phyloP scores from a whole-genome alignment of 805 yeast genomes.

The Yarrowia divulgata region DNA sequence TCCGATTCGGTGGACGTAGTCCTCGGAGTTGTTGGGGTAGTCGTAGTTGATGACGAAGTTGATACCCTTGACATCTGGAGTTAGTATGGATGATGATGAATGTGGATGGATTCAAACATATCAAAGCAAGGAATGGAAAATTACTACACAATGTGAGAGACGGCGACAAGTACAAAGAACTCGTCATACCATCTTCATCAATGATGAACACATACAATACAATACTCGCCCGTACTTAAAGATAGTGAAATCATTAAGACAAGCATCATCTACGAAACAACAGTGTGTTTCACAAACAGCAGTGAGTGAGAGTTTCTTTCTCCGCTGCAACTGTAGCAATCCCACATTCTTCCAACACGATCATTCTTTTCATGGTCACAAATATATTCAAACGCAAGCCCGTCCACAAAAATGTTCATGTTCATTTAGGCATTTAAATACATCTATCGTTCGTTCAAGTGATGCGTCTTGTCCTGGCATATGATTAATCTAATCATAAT shows the following conservation, averaged over 20 bases:
- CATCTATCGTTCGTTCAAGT: conserved; percentile 8
- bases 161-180: conserved; percentile 1
- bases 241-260: not conserved
- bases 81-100: conserved; percentile 38
- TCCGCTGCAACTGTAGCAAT: conserved; percentile 15
- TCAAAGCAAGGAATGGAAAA: not conserved
- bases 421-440: conserved; percentile 39
- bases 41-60: conserved; percentile 92
- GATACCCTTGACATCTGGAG: conserved; percentile 94
- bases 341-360: conserved; percentile 39
- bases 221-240: not conserved
- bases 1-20: conserved; percentile 98
- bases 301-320: not conserved
- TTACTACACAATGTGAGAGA: conserved; percentile 2
- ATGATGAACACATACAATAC: conserved; percentile 3
- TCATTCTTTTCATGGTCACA: conserved; percentile 29
- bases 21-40: conserved; percentile 98
- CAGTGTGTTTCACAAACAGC: not conserved
- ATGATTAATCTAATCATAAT: conserved; percentile 3
- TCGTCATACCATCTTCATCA: not conserved
- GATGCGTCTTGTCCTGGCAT: conserved; percentile 38
- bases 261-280: conserved; percentile 21
- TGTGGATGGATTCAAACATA: not conserved
- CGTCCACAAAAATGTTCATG: conserved; percentile 38
- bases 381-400: conserved; percentile 39